phyloP scores from a whole-genome alignment of 768 basidiomycete species.

The Mycena pura region DNA sequence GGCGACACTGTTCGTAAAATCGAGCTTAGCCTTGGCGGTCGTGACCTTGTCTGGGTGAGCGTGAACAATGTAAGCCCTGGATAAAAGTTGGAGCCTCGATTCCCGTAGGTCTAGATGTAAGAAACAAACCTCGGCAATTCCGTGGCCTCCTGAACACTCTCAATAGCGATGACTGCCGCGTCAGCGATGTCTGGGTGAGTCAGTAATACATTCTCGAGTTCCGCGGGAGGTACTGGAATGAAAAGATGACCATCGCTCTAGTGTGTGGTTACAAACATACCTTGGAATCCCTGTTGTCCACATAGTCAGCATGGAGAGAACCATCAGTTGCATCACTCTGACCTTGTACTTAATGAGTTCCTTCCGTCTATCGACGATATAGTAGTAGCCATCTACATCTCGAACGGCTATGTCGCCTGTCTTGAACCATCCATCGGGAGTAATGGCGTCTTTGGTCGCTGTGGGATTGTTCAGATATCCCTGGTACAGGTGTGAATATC shows the following conservation, averaged over 20 bases:
- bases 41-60: constrained; percentile 45
- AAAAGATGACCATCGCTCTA: background rate
- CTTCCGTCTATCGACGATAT: constrained; percentile 76
- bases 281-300: constrained; percentile 71
- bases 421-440: constrained; percentile 82
- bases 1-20: constrained; percentile 59
- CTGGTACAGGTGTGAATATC: constrained; percentile 36
- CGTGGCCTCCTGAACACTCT: constrained; percentile 70
- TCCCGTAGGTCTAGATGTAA: background rate
- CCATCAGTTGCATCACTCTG: background rate
- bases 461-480: constrained; percentile 78
- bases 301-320: background rate
- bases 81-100: background rate
- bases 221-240: constrained; percentile 79
- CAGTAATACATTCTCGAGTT: constrained; percentile 79
- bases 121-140: constrained; percentile 74
- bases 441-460: constrained; percentile 76
- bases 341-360: constrained; percentile 83
- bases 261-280: constrained; percentile 37
- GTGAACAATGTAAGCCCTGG: constrained; percentile 70
- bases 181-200: constrained; percentile 81
- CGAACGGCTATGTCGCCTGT: constrained; percentile 82
- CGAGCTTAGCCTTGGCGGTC: constrained; percentile 42
- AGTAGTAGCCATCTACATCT: constrained; percentile 75
- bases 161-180: constrained; percentile 80